Base-by-base conservation (phyloP, 2,329 filamentous ascomycete species). In the Coniochaeta prunicola region DNA sequence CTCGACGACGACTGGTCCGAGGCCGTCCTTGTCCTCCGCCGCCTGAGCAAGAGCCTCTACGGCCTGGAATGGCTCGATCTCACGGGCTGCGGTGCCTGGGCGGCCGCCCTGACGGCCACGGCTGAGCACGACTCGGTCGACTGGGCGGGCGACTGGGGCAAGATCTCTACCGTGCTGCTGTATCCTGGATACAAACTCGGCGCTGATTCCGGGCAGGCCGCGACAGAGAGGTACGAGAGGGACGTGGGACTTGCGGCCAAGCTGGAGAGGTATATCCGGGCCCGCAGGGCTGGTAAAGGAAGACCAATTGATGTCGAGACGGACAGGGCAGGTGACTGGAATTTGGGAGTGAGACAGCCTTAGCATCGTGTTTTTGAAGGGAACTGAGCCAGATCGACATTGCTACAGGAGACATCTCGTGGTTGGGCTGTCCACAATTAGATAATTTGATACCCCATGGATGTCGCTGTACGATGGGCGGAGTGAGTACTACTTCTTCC, bases 1-100 rank as follows among this genome's bases (percentile, higher is more conserved):
- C 70, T 85, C 3, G 83, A 86, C 63, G 71, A 78, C 38, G 83
- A 87, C 69, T 87, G 80, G 79, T 77, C 76, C 28, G 84, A 87
- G 67, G 81, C 83, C 0, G 76, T 85, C 5, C 68, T 82, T 19
- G 69, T 87, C 2, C 69, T 87, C 55, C 77, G 79, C 56, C 76
- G 79, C 61, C 71, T 88, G 13, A 82, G 81, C 68, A 76, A 74
- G 61, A 72, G 70, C 21, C 71, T 85, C 8, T 87, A 87, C 65
- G 70, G 79, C 19, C 74, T 88, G 1, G 83, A 86, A 66, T 84
- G 82, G 56, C 73, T 88, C 8, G 83, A 87, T 65, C 69, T 88
- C 40, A 85, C 81, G 0, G 85, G 84, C 1, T 87, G 85, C 62
- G 71, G 69, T 0, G 68, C 76, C 17, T 88, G 85, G 85, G 75